These are phyloP conservation scores for Suhomyces canberraensis DNA, from an alignment of 805 yeast genomes.

Conservation along the genomic window DNA sequence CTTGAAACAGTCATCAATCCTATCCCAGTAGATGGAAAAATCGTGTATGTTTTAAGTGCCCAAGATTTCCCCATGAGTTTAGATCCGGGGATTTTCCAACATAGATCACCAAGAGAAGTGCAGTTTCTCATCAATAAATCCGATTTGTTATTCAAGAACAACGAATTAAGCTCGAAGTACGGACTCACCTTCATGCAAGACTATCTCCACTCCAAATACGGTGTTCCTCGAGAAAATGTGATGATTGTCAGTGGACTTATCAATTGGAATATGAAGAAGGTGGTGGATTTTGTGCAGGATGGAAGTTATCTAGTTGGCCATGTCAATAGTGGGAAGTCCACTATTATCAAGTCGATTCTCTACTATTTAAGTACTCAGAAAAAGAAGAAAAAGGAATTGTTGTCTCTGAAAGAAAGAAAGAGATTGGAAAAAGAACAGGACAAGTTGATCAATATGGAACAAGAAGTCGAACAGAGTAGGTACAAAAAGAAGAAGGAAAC, in stretches of 20 bases:
- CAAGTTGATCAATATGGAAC: conserved; percentile 9
- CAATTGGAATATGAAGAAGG: conserved; percentile 48
- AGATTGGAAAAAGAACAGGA: conserved; percentile 17
- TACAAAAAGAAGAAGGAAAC: conserved; percentile 6
- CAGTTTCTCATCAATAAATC: conserved; percentile 40
- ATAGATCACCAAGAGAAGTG: conserved; percentile 31
- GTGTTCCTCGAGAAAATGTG: conserved; percentile 40
- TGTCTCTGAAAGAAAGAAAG: conserved; percentile 9
- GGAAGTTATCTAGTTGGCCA: conserved; percentile 57
- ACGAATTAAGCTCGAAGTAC: conserved; percentile 21
- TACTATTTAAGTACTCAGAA: conserved; percentile 12
- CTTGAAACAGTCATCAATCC: conserved; percentile 17
- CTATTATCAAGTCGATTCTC: conserved; percentile 49
- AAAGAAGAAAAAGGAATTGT: conserved; percentile 7
- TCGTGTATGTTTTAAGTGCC: conserved; percentile 63
- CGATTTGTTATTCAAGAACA: conserved; percentile 42
- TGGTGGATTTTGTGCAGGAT: conserved; percentile 37
- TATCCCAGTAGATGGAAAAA: conserved; percentile 44
- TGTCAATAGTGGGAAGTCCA: conserved; percentile 69
- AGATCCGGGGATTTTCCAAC: conserved; percentile 31
- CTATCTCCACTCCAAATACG: conserved; percentile 28
- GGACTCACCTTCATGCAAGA: conserved; percentile 32
- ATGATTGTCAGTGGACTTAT: conserved; percentile 48
- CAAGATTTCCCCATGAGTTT: conserved; percentile 70
- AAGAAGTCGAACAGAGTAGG: conserved; percentile 6